Evolutionary conservation across 768 basidiomycete species (phyloP).

Genomic region (Mycena sanguinolenta): DNA sequence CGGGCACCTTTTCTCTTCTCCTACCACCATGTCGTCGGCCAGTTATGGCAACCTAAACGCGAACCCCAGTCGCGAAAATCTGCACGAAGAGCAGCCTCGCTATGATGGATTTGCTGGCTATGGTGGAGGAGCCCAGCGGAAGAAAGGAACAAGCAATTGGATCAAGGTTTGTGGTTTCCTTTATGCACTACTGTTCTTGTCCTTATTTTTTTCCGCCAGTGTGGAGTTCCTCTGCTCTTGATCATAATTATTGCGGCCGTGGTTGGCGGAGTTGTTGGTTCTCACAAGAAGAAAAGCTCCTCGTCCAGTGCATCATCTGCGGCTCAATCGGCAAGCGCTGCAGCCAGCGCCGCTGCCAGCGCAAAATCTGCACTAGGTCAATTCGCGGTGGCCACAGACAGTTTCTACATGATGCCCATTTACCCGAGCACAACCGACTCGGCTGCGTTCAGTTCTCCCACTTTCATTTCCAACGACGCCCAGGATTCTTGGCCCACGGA

Average conservation of each 20-base stretch:
- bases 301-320: conserved; percentile 42
- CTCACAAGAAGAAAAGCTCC: conserved; percentile 52
- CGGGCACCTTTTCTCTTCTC: conserved; percentile 6
- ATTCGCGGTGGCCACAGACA: conserved; percentile 85
- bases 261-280: conserved; percentile 86
- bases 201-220: conserved; percentile 31
- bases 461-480: conserved; percentile 68
- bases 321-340: conserved; percentile 59
- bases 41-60: conserved; percentile 36
- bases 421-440: conserved; percentile 92
- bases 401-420: conserved; percentile 83
- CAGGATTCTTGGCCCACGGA: conserved; percentile 84
- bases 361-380: conserved; percentile 71
- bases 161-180: conserved; percentile 57
- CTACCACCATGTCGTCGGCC: conserved; percentile 36
- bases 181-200: no score
- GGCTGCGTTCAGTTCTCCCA: conserved; percentile 78
- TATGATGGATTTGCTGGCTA: no score
- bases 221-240: conserved; percentile 77
- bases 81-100: no score
- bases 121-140: conserved; percentile 65
- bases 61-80: no score
- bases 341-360: conserved; percentile 70
- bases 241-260: conserved; percentile 77
- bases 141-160: conserved; percentile 77